Evolutionary conservation across 2,329 filamentous ascomycete genomes (phyloP).

Genomic region (Parascedosporium putredinis): DNA sequence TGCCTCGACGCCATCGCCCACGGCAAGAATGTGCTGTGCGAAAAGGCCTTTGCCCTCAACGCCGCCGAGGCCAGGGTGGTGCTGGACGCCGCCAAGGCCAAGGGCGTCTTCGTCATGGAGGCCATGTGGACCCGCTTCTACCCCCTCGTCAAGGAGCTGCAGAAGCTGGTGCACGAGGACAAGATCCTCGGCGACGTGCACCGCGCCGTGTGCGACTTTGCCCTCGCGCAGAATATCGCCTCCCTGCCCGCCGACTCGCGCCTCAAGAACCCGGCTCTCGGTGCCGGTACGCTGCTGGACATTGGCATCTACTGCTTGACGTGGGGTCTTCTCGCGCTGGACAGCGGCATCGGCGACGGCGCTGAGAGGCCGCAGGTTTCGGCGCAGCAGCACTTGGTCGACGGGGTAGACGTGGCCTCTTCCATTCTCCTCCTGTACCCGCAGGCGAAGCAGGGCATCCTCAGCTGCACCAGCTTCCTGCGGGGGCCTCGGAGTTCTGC

Average conservation of each 20-base stretch:
- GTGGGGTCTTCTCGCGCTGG: constrained; percentile 26
- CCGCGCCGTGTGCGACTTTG: constrained; percentile 29
- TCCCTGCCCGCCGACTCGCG: constrained; percentile 24
- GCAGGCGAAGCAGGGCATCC: constrained; percentile 27
- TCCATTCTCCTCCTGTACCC: constrained; percentile 29
- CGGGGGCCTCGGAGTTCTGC: constrained; percentile 20
- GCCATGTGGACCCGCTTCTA: constrained; percentile 35
- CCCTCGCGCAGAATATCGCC: constrained; percentile 23
- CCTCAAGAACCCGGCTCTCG: constrained; percentile 5
- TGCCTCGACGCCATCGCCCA: constrained; percentile 30
- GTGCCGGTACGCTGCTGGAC: constrained; percentile 7
- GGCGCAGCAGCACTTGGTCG: constrained; percentile 23
- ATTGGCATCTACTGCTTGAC: constrained; percentile 14
- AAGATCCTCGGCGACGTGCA: constrained; percentile 27
- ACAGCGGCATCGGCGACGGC: constrained; percentile 18
- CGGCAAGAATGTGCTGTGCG: constrained; percentile 34
- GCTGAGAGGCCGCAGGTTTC: constrained; percentile 22
- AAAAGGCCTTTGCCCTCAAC: constrained; percentile 33
- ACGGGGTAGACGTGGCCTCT: constrained; percentile 24
- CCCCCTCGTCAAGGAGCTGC: constrained; percentile 25
- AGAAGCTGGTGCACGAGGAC: constrained; percentile 26
- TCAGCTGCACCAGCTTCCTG: constrained; percentile 25
- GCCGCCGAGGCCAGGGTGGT: constrained; percentile 28
- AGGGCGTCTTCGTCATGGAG: constrained; percentile 33
- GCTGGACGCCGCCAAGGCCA: constrained; percentile 25